Evolutionary conservation across 2,329 filamentous ascomycete genomes (phyloP).

Genomic region (Fusarium pseudonygamai): DNA sequence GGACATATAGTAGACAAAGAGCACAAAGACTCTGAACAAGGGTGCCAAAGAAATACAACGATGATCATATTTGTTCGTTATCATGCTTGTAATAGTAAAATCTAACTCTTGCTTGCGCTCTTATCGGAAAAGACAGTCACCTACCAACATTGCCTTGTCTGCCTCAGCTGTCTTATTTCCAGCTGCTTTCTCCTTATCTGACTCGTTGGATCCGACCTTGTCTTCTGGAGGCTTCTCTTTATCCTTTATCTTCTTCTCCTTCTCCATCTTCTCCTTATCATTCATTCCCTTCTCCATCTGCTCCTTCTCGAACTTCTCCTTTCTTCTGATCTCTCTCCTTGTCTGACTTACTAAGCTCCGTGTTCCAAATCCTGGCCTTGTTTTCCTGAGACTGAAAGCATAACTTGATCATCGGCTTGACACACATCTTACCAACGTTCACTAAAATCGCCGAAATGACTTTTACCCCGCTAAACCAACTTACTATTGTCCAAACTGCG

Average conservation of each 20-base stretch:
- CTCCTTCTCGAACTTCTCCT: too few relatives aligned
- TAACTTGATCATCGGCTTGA: too few relatives aligned
- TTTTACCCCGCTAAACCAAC: too few relatives aligned
- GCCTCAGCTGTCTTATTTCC: background rate
- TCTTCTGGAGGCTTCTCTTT: background rate
- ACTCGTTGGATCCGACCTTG: background rate
- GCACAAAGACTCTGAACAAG: background rate
- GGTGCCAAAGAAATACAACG: background rate
- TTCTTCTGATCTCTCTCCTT: too few relatives aligned
- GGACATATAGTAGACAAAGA: background rate
- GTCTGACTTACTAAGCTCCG: too few relatives aligned
- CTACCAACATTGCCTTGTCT: background rate
- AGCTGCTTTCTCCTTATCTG: background rate
- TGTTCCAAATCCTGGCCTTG: too few relatives aligned
- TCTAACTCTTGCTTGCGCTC: background rate
- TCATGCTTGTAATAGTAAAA: background rate
- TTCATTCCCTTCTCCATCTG: too few relatives aligned
- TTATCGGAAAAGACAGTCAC: background rate
- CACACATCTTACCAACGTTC: too few relatives aligned
- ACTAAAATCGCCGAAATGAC: too few relatives aligned
- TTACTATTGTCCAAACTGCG: conserved; percentile 40
- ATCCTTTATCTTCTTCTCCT: too few relatives aligned
- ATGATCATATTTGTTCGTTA: background rate
- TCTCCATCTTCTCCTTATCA: background rate
- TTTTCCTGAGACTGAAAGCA: too few relatives aligned